Evolutionary conservation across 495 filamentous ascomycete species (phyloP), one percentile per base, ranked within the genome.

Genomic region (Terfezia boudieri): DNA sequence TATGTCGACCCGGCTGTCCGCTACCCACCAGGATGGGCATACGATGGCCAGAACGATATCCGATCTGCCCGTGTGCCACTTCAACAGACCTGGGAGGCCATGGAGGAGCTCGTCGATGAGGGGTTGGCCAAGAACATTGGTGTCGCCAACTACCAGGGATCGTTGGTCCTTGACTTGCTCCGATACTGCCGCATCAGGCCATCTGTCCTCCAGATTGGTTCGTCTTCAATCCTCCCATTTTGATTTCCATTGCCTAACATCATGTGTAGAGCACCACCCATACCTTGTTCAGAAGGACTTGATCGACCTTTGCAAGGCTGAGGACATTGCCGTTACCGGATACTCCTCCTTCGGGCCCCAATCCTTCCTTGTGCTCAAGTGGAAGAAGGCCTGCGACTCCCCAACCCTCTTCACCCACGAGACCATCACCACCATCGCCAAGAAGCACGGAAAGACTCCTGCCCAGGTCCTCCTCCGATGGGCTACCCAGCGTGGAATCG

Each of bases 291-390:
- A 94, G 74, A 70, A 71, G 58, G 75, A 78, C 36, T 76, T 94
- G 49, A 67, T 94, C 55, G 71, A 79, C 60, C 80, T 84, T 50
- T 80, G 78, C 60, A 74, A 84, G 72, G 64, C 67, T 41, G 71
- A 90, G 67, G 79, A 78, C 55, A 83, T 94, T 58, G 73, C 77
- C 51, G 75, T 95, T 41, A 94, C 87, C 5, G 88, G 82, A 32
- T 95, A 94, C 74, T 88, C 83, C 10, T 87, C 83, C 20, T 94
- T 95, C 63, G 88, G 88, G 38, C 87, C 88, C 10, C 72, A 78
- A 62, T 80, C 75, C 57, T 95, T 93, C 76, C 58, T 82, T 38
- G 86, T 92, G 72, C 74, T 93, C 60, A 73, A 82, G 54, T 80
- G 85, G 71, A 66, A 81, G 68, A 72, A 80, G 58, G 86, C 86